These are phyloP conservation scores for Blastocystis sp. DNA, from an alignment of 352 stramenopile genomes.

Conservation along the genomic window DNA sequence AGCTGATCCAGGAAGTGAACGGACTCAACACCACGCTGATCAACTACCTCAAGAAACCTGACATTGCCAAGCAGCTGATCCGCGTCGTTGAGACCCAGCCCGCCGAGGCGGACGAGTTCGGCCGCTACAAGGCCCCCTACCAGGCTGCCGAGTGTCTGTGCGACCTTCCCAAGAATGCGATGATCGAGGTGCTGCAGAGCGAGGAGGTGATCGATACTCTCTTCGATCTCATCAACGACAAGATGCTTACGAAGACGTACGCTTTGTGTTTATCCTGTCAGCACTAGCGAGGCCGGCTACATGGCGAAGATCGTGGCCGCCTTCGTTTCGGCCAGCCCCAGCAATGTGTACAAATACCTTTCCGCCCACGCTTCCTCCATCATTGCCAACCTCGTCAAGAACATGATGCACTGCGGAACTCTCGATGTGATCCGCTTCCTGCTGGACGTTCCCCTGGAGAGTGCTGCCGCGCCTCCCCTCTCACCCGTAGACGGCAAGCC, in stretches of 20 bases:
- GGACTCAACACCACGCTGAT: slow-evolving; percentile 43
- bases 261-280: neutral
- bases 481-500: slow-evolving; percentile 30
- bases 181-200: slow-evolving; percentile 6
- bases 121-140: slow-evolving; percentile 53
- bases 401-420: slow-evolving; percentile 50
- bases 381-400: slow-evolving; percentile 25
- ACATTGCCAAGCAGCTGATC: slow-evolving; percentile 19
- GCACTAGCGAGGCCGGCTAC: slow-evolving; percentile 38
- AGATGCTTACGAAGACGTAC: slow-evolving; percentile 40
- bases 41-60: slow-evolving; percentile 55
- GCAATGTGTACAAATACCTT: slow-evolving; percentile 45
- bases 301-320: slow-evolving; percentile 53
- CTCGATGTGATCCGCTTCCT: slow-evolving; percentile 62
- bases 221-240: slow-evolving; percentile 34
- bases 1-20: slow-evolving; percentile 64
- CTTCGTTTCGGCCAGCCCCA: slow-evolving; percentile 32
- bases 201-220: slow-evolving; percentile 23
- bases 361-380: neutral
- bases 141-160: slow-evolving; percentile 55
- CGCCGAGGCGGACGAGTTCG: slow-evolving; percentile 38
- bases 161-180: slow-evolving; percentile 10
- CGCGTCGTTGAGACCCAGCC: slow-evolving; percentile 13
- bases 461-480: neutral
- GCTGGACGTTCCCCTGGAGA: slow-evolving; percentile 48